Conservation (phyloP, 306 rosid species). For the Rosa lucieae region DNA sequence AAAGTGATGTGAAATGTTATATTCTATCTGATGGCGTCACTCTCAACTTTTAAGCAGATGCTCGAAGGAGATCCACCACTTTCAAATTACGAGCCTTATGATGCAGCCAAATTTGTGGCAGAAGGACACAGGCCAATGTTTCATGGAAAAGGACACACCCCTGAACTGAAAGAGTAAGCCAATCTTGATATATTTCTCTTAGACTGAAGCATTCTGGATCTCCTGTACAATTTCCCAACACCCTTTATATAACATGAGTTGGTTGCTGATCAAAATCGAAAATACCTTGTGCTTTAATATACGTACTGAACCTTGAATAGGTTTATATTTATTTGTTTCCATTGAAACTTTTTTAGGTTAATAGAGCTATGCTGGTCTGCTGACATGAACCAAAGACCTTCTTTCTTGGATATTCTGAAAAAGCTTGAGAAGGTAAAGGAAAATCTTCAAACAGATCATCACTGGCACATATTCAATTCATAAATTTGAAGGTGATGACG, state of each 20-base stretch:
- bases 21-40: slow-evolving; percentile 20
- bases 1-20: neutral
- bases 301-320: neutral
- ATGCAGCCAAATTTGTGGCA: slow-evolving; percentile 79
- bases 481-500: slow-evolving; percentile 26
- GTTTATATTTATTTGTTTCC: slow-evolving; percentile 3
- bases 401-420: slow-evolving; percentile 81
- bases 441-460: slow-evolving; percentile 63
- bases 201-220: neutral
- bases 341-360: slow-evolving; percentile 46
- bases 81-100: slow-evolving; percentile 76
- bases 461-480: slow-evolving; percentile 61
- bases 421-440: slow-evolving; percentile 77
- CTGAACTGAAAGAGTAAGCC: slow-evolving; percentile 75
- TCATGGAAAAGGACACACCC: slow-evolving; percentile 55
- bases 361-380: slow-evolving; percentile 73
- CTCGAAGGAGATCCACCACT: slow-evolving; percentile 92
- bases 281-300: neutral
- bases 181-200: slow-evolving; percentile 7
- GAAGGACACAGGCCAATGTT: slow-evolving; percentile 81
- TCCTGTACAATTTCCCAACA: neutral
- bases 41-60: slow-evolving; percentile 61
- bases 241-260: neutral
- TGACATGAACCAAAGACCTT: slow-evolving; percentile 73
- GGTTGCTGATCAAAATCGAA: neutral